phyloP scores from a whole-genome alignment of 495 filamentous ascomycete species.

The Polyplosphaeria fusca region DNA sequence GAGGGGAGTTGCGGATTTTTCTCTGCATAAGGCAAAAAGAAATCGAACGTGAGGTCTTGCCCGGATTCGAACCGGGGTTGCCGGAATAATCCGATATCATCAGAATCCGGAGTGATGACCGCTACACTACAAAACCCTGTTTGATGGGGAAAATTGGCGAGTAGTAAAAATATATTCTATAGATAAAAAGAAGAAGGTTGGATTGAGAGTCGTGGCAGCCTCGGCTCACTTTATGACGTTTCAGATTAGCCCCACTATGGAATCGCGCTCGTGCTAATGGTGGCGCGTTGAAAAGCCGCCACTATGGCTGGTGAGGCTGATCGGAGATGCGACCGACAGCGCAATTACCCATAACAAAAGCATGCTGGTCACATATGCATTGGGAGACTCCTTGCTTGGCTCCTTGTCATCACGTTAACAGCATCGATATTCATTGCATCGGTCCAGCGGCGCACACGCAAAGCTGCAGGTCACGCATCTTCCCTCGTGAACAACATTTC shows the following conservation, averaged over 20 bases:
- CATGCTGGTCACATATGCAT: no score
- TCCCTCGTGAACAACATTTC: slow-evolving; percentile 14
- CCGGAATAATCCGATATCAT: slow-evolving; percentile 4
- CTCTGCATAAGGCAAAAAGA: slow-evolving; percentile 34
- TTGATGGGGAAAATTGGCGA: no score
- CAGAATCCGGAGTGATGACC: slow-evolving; percentile 12
- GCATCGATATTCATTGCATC: background rate
- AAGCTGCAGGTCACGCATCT: slow-evolving; percentile 13
- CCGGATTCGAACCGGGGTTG: slow-evolving; percentile 4
- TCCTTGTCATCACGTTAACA: no score
- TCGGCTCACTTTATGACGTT: background rate
- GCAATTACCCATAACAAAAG: no score
- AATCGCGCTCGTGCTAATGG: no score
- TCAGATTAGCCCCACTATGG: background rate
- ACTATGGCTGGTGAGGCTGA: background rate
- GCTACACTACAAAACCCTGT: slow-evolving; percentile 9
- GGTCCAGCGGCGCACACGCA: slow-evolving; percentile 2
- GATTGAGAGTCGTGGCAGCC: background rate
- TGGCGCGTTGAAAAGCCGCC: background rate
- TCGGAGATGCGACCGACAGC: background rate
- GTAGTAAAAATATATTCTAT: background rate
- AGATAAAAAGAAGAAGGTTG: background rate
- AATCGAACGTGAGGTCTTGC: slow-evolving; percentile 38
- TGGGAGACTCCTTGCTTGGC: no score
- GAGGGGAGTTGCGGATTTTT: no score